phyloP scores from a whole-genome alignment of 2,329 filamentous ascomycete genomes.

The Aspergillus fumigatiaffinis region DNA sequence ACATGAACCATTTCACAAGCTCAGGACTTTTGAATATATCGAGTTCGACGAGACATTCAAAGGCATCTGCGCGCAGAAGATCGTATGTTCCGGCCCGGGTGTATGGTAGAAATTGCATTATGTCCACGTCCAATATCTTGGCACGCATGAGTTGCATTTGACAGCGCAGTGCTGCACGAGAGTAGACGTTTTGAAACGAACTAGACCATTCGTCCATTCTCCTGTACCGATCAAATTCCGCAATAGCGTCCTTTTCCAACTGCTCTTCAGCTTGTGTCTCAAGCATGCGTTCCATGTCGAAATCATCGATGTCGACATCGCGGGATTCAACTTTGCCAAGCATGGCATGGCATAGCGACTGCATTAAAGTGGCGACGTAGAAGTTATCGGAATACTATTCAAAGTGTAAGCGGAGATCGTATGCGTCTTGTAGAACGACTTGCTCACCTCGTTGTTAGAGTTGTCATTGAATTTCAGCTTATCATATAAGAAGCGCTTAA shows the following conservation, averaged over 20 bases:
- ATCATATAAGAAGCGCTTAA: conserved; percentile 80
- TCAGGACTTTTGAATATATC: conserved; percentile 50
- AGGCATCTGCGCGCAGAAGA: conserved; percentile 57
- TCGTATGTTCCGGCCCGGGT: conserved; percentile 58
- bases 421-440: neutral
- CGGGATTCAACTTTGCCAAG: conserved; percentile 39
- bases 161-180: conserved; percentile 58
- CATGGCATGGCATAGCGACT: conserved; percentile 55
- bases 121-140: conserved; percentile 49
- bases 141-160: conserved; percentile 53
- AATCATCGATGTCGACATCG: conserved; percentile 41
- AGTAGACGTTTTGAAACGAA: conserved; percentile 62
- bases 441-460: conserved; percentile 64
- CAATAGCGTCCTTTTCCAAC: conserved; percentile 54
- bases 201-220: conserved; percentile 65
- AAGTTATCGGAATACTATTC: conserved; percentile 75
- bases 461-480: conserved; percentile 94
- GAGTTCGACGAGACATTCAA: conserved; percentile 54
- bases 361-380: conserved; percentile 79
- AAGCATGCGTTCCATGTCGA: conserved; percentile 45
- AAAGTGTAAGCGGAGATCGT: conserved; percentile 4
- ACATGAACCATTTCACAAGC: conserved; percentile 55
- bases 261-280: conserved; percentile 51
- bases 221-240: conserved; percentile 60
- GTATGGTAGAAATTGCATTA: conserved; percentile 59